Evolutionary conservation across 352 stramenopile genomes (phyloP).

Genomic region (Achlya hypogyna): DNA sequence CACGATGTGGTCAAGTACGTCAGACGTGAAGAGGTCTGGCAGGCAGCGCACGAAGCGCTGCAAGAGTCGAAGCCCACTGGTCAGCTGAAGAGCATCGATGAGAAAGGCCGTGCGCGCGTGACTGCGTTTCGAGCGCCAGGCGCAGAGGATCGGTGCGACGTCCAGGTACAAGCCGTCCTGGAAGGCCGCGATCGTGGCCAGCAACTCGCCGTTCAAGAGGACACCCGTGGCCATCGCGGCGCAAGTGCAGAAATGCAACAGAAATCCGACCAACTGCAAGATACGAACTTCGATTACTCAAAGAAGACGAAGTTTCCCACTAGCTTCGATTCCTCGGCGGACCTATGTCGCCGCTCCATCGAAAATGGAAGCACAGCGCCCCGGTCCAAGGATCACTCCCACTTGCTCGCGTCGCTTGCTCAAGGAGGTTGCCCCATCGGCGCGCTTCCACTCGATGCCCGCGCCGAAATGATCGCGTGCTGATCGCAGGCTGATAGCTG

Average conservation of each 20-base stretch:
- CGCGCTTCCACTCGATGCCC: not conserved
- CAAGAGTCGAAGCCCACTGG: not conserved
- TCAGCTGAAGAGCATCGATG: not conserved
- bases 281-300: not conserved
- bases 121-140: not conserved
- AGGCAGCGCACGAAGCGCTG: not conserved
- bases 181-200: not conserved
- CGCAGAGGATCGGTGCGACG: not conserved
- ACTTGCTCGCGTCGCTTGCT: too few relatives aligned
- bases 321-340: too few relatives aligned
- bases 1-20: not conserved
- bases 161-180: not conserved
- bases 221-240: not conserved
- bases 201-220: not conserved
- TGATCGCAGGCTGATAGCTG: not conserved
- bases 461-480: not conserved
- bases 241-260: not conserved
- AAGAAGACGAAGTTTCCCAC: too few relatives aligned
- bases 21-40: not conserved
- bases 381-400: too few relatives aligned
- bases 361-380: not conserved
- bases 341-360: not conserved
- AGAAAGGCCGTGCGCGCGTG: not conserved
- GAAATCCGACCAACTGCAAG: not conserved
- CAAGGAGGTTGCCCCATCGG: not conserved